Evolutionary conservation across 257 asterid species (phyloP).

Genomic region (Scutellaria barbata): DNA sequence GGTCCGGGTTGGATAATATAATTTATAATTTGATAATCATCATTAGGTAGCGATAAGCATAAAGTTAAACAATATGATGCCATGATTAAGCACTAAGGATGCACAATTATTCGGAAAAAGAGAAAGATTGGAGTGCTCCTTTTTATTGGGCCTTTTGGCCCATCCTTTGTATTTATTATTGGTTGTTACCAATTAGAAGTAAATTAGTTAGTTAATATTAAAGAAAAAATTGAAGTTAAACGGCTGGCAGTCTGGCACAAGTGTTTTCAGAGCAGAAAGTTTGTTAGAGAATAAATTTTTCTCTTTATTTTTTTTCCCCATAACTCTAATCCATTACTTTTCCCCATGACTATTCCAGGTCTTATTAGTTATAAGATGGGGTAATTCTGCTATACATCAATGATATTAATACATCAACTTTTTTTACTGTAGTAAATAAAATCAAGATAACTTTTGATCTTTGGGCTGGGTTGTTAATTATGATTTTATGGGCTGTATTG

Average conservation of each 20-base stretch:
- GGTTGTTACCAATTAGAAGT: neutral
- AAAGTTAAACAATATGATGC: conserved; percentile 29
- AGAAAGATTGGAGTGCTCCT: neutral
- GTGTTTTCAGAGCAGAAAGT: conserved; percentile 2
- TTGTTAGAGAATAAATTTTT: conserved; percentile 26
- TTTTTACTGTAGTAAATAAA: no score
- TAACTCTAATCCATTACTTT: no score
- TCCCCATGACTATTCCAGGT: no score
- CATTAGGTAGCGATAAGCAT: conserved; percentile 21
- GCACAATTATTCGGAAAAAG: neutral
- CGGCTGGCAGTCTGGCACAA: neutral
- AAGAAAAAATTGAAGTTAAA: neutral
- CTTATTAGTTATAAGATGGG: no score
- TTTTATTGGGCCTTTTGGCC: conserved; percentile 2
- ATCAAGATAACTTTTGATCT: no score
- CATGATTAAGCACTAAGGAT: neutral
- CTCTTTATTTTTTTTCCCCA: neutral
- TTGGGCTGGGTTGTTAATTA: no score
- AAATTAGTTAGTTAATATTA: neutral
- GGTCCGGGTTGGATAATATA: no score
- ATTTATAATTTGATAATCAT: no score
- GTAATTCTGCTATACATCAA: no score
- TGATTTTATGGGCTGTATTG: no score
- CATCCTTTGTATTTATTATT: neutral
- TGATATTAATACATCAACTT: no score